A percentile compares a stretch with the other conserved stretches of the same genome.
Evolutionary conservation across 139 green algal genomes (phyloP).

Genomic region (Trebouxia sp.): DNA sequence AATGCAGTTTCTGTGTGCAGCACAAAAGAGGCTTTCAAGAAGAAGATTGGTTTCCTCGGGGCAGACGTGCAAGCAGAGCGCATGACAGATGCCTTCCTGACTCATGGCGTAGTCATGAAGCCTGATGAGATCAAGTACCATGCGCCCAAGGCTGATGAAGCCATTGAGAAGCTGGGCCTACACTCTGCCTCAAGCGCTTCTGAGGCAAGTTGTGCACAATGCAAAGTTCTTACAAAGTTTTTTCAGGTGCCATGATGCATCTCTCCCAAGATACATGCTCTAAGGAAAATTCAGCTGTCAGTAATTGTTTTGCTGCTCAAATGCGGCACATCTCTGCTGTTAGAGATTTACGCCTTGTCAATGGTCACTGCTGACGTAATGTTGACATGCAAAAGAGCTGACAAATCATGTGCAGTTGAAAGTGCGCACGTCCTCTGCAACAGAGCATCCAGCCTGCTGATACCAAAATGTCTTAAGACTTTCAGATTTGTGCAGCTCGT

Average conservation of each 20-base stretch:
- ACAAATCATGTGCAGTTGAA: too few species aligned
- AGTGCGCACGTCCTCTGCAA: too few species aligned
- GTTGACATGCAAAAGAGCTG: too few species aligned
- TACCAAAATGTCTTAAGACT: not conserved
- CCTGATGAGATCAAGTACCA: constrained; percentile 22
- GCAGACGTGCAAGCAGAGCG: not conserved
- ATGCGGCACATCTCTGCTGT: too few species aligned
- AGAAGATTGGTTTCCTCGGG: constrained; percentile 22
- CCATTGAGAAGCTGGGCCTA: not conserved
- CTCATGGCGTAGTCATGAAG: constrained; percentile 2
- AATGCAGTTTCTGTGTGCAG: too few species aligned
- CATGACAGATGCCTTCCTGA: constrained; percentile 17
- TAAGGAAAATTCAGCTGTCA: too few species aligned
- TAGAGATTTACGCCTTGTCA: too few species aligned
- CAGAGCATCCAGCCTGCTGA: not conserved
- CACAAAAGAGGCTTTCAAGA: constrained; percentile 30
- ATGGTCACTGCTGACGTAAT: too few species aligned
- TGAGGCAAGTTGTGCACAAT: not conserved
- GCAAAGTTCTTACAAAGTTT: not conserved
- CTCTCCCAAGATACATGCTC: too few species aligned
- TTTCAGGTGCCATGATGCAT: not conserved
- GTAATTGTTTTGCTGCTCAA: too few species aligned
- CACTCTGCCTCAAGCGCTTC: not conserved
- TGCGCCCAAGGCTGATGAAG: not conserved
- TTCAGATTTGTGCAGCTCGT: not conserved